A percentile compares a stretch with the other conserved stretches of the same genome.
These are phyloP conservation scores for Martensiomyces pterosporus DNA, from an alignment of 192 early-diverging fungal species.

Conservation along the genomic window DNA sequence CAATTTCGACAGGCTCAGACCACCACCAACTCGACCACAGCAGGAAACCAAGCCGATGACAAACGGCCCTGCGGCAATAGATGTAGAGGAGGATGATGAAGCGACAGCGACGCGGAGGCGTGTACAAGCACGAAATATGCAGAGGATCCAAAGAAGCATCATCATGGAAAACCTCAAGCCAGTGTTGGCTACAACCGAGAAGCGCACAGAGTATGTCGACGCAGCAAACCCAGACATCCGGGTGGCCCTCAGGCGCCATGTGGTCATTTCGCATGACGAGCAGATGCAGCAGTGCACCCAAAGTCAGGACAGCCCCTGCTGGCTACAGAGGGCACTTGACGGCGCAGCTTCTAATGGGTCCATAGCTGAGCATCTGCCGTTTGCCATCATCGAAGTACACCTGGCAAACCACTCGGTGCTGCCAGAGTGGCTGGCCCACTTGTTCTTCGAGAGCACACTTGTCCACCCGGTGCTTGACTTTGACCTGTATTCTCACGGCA, in stretches of 20 bases:
- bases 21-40: neutral
- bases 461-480: conserved; percentile 44
- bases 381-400: conserved; percentile 30
- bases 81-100: neutral
- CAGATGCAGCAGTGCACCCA: conserved; percentile 3
- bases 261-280: conserved; percentile 8
- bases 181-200: conserved; percentile 18
- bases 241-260: conserved; percentile 23
- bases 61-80: no score
- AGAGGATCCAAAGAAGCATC: conserved; percentile 40
- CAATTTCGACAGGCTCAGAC: conserved; percentile 27
- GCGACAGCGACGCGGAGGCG: conserved; percentile 10
- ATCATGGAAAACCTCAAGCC: conserved; percentile 34
- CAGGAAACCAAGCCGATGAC: neutral
- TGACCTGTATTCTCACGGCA: conserved; percentile 39
- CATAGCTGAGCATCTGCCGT: conserved; percentile 5
- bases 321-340: conserved; percentile 11
- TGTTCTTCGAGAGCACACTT: conserved; percentile 36
- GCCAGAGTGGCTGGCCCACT: conserved; percentile 32
- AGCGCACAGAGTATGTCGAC: conserved; percentile 33
- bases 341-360: neutral
- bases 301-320: neutral
- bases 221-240: conserved; percentile 9
- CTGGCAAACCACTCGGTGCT: conserved; percentile 6
- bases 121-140: conserved; percentile 21